Base-by-base conservation (phyloP, 176 grass and related monocot genomes). In the Zoysia japonica region DNA sequence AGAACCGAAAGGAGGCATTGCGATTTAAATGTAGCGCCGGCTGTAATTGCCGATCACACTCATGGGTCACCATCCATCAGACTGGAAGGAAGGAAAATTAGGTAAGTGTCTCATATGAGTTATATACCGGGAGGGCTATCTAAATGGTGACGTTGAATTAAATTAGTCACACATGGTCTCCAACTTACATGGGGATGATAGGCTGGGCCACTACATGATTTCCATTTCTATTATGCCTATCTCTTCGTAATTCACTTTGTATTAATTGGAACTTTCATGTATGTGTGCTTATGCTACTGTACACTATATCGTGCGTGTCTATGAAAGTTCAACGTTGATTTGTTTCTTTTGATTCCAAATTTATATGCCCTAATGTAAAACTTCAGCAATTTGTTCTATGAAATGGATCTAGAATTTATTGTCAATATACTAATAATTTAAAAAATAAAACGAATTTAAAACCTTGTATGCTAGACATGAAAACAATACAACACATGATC, bases 71-170 rank as follows among this genome's bases (percentile, higher is more conserved):
- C 41, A 70, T 70, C 47, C 65, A 75, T 76, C 35, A 70, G 74
- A 42, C 71, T 68, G 43, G 50, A 56, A 61, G 70, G 76, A 80
- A 88, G 70, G 61, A 88, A 84, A 80, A 70, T 88, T 88, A 80
- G 86, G 86, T 88, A 65, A 47, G 17, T 57, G 55, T 75, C 70
- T 42, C 17, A 3, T 63, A 42, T 79, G 78, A 77, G 65, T 84
- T 40, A 80, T 75, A 68, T 8, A 79, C 50, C 17, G 50, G 63
- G 63, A 14, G 54, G 63, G 28, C 70, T 79, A 61, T 68, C 65
- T 75, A 14, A 61, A 42, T 61, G 5, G 73, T 61, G 51, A 20
- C 66, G 16, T 52, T 63, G 12, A 67, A 80, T 84, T 70, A 80
- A 84, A 38, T 20, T 56, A 72, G 70, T 87, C 37, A 68, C 44